Conservation (phyloP, 2,329 filamentous ascomycete species). For the Botrytis tulipae region DNA sequence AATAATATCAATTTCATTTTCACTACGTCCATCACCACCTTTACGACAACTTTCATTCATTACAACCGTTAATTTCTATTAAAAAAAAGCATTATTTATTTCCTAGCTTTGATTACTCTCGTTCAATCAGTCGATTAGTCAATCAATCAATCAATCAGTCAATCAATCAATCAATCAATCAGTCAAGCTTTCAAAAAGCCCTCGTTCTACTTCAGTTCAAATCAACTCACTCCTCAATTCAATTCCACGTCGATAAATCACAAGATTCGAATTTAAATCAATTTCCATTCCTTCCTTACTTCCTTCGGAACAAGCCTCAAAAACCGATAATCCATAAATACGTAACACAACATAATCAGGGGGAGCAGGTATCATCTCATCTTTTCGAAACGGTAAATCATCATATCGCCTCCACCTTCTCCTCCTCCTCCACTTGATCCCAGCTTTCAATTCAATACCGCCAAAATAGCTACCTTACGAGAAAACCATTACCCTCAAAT, state of each 20-base stretch:
- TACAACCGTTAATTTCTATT: not conserved
- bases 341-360: slow-evolving; percentile 7
- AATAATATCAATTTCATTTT: not conserved
- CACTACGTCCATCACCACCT: not conserved
- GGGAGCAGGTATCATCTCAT: slow-evolving; percentile 15
- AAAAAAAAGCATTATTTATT: not conserved
- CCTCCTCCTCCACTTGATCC: not conserved
- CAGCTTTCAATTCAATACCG: slow-evolving; percentile 25
- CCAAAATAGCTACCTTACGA: slow-evolving; percentile 39
- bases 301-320: slow-evolving; percentile 11
- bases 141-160: not conserved
- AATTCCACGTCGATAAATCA: not conserved
- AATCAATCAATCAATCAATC: not conserved
- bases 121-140: not conserved
- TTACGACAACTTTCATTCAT: not conserved
- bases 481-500: slow-evolving; percentile 29
- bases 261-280: not conserved
- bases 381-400: slow-evolving; percentile 12
- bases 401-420: not conserved
- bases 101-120: not conserved
- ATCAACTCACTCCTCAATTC: not conserved
- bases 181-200: not conserved
- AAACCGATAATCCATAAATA: not conserved
- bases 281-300: not conserved
- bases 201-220: not conserved